phyloP scores from a whole-genome alignment of 2,329 filamentous ascomycete species.

The Juglanconis sp. region DNA sequence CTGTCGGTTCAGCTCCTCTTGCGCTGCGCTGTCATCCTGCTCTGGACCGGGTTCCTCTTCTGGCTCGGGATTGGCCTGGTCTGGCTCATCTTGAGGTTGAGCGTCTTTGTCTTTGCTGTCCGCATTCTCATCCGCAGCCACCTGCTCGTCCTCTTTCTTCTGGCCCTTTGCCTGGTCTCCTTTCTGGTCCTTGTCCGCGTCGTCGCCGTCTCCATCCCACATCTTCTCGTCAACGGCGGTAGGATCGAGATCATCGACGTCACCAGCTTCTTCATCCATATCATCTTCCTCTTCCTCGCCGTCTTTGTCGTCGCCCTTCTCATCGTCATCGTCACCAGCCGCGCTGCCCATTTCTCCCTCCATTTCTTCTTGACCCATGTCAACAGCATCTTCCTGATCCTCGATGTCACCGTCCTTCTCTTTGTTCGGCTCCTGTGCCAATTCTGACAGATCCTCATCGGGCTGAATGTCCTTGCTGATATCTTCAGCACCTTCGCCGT shows the following conservation, averaged over 20 bases:
- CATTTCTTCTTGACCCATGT: slow-evolving; percentile 88
- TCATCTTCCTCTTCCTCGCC: slow-evolving; percentile 68
- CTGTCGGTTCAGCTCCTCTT: slow-evolving; percentile 57
- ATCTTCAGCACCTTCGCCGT: slow-evolving; percentile 92
- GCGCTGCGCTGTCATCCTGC: slow-evolving; percentile 52
- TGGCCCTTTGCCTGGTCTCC: slow-evolving; percentile 69
- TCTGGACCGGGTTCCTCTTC: slow-evolving; percentile 49
- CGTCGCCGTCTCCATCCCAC: slow-evolving; percentile 84
- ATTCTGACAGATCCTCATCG: slow-evolving; percentile 87
- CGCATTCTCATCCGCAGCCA: slow-evolving; percentile 57
- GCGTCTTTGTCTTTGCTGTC: slow-evolving; percentile 35
- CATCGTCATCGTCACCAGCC: slow-evolving; percentile 60
- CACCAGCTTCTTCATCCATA: slow-evolving; percentile 85
- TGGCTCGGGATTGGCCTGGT: slow-evolving; percentile 36
- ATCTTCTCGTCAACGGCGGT: slow-evolving; percentile 96
- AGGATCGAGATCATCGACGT: slow-evolving; percentile 86
- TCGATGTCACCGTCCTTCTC: slow-evolving; percentile 66
- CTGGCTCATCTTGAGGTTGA: slow-evolving; percentile 41
- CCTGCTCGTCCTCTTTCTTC: slow-evolving; percentile 61
- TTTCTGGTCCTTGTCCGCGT: slow-evolving; percentile 79
- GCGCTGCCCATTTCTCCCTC: slow-evolving; percentile 74
- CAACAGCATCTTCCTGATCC: slow-evolving; percentile 80
- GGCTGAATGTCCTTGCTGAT: slow-evolving; percentile 96
- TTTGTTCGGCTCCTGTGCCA: slow-evolving; percentile 79
- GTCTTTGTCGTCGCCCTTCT: slow-evolving; percentile 58